A percentile compares a stretch with the other conserved stretches of the same genome.
Conservation (phyloP, 2,329 filamentous ascomycete species). For the Aspergillus tubingensis region DNA sequence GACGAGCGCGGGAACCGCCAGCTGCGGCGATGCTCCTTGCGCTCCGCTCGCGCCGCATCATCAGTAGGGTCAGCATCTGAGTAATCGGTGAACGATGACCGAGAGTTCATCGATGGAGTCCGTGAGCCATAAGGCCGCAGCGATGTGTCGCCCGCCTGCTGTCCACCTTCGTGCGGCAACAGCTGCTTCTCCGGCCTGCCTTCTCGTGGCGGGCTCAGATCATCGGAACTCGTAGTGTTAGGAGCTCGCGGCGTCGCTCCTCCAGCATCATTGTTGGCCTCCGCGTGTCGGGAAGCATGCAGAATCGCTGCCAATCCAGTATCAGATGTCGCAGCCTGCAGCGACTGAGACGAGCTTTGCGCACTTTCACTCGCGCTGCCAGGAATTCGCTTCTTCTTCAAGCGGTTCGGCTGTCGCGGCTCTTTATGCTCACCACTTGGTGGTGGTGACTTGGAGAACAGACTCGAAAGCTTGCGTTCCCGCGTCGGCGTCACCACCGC, state of each 20-base stretch:
- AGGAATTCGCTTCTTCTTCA: constrained; percentile 82
- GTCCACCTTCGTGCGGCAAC: constrained; percentile 41
- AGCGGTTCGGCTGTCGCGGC: constrained; percentile 76
- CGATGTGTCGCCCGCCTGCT: constrained; percentile 51
- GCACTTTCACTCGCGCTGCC: constrained; percentile 81
- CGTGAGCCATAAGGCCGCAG: constrained; percentile 72
- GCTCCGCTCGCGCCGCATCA: constrained; percentile 57
- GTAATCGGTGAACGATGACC: constrained; percentile 70
- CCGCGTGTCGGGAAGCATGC: constrained; percentile 29
- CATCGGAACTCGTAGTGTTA: constrained; percentile 33
- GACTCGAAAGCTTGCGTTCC: constrained; percentile 67
- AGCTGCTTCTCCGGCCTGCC: constrained; percentile 24
- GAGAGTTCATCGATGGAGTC: constrained; percentile 73
- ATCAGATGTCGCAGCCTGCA: constrained; percentile 53
- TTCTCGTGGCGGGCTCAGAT: constrained; percentile 22
- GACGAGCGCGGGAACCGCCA: constrained; percentile 66
- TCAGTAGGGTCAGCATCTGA: constrained; percentile 77
- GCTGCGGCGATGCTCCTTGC: constrained; percentile 70
- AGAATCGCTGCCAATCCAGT: constrained; percentile 37
- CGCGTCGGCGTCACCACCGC: constrained; percentile 59
- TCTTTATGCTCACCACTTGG: constrained; percentile 61
- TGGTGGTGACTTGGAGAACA: constrained; percentile 70
- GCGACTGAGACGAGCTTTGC: constrained; percentile 82
- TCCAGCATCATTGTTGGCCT: constrained; percentile 32
- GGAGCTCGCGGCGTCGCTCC: constrained; percentile 38